Conservation (phyloP, 306 rosid species). For the Pterocarpus macrocarpus region DNA sequence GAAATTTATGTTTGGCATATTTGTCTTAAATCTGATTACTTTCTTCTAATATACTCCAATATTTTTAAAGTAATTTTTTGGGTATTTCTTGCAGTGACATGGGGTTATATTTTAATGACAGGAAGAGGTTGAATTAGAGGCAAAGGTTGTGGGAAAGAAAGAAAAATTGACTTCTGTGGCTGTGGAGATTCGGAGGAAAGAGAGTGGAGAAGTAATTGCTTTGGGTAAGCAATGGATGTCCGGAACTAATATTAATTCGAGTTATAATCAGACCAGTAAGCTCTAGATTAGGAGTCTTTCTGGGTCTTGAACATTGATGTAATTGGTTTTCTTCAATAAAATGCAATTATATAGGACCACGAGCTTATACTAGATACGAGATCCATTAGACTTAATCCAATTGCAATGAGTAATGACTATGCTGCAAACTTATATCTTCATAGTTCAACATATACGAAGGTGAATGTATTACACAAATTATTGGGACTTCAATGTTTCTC, state of each 20-base stretch:
- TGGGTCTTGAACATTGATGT: background rate
- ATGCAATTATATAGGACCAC: background rate
- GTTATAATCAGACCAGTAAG: background rate
- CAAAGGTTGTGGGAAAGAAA: constrained; percentile 49
- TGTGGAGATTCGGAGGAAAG: constrained; percentile 48
- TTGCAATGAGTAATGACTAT: background rate
- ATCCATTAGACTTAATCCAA: background rate
- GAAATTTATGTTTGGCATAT: background rate
- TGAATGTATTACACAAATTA: no score
- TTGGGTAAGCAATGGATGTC: constrained; percentile 55
- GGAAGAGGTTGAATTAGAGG: constrained; percentile 62
- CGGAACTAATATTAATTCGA: background rate
- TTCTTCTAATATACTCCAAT: background rate
- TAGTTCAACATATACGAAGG: background rate
- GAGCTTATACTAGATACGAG: no score
- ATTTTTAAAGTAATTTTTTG: no score
- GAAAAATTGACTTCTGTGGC: constrained; percentile 44
- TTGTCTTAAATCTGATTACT: no score
- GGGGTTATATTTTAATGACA: constrained; percentile 33
- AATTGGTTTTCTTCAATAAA: background rate
- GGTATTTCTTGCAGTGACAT: no score
- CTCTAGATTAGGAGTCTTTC: background rate
- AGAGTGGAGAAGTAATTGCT: constrained; percentile 49
- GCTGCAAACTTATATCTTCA: background rate
- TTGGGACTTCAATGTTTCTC: no score